phyloP scores from a whole-genome alignment of 805 yeast species.

The Zygosaccharomyces gambellarensis region DNA sequence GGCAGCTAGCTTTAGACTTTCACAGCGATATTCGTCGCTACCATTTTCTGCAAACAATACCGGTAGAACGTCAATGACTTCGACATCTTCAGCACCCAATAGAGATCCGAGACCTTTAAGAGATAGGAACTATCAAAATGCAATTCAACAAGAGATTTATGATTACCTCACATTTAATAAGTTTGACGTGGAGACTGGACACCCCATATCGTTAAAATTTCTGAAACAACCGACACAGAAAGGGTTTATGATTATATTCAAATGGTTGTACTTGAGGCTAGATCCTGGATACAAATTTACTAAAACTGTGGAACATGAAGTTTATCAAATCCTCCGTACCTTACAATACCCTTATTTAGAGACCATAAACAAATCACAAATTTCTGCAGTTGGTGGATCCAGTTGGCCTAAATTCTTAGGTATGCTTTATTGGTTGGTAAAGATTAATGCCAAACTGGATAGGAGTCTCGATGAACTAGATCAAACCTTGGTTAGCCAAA shows the following conservation, averaged over 20 bases:
- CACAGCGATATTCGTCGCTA: slow-evolving; percentile 19
- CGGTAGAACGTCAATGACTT: slow-evolving; percentile 4
- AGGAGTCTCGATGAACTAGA: slow-evolving; percentile 23
- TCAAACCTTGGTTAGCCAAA: slow-evolving; percentile 22
- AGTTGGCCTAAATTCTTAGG: slow-evolving; percentile 83
- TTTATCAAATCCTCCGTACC: slow-evolving; percentile 58
- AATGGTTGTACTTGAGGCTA: slow-evolving; percentile 67
- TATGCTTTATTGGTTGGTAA: slow-evolving; percentile 76
- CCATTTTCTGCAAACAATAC: slow-evolving; percentile 7
- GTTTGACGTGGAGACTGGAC: slow-evolving; percentile 72
- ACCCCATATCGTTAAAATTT: slow-evolving; percentile 59
- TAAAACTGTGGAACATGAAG: slow-evolving; percentile 68
- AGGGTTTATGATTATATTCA: slow-evolving; percentile 73
- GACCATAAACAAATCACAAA: slow-evolving; percentile 74
- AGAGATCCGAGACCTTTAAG: slow-evolving; percentile 74
- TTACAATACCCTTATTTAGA: slow-evolving; percentile 78
- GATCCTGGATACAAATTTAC: slow-evolving; percentile 76
- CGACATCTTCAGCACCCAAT: slow-evolving; percentile 8
- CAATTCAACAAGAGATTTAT: slow-evolving; percentile 62
- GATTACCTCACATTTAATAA: slow-evolving; percentile 58
- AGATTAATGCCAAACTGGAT: slow-evolving; percentile 45
- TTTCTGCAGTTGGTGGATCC: slow-evolving; percentile 86
- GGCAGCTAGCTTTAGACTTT: slow-evolving; percentile 13
- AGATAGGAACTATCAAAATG: slow-evolving; percentile 61
- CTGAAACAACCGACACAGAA: slow-evolving; percentile 79